Evolutionary conservation across 2,329 filamentous ascomycete genomes (phyloP), one percentile per base, ranked within the genome.

Genomic region (Venturia carpophila): DNA sequence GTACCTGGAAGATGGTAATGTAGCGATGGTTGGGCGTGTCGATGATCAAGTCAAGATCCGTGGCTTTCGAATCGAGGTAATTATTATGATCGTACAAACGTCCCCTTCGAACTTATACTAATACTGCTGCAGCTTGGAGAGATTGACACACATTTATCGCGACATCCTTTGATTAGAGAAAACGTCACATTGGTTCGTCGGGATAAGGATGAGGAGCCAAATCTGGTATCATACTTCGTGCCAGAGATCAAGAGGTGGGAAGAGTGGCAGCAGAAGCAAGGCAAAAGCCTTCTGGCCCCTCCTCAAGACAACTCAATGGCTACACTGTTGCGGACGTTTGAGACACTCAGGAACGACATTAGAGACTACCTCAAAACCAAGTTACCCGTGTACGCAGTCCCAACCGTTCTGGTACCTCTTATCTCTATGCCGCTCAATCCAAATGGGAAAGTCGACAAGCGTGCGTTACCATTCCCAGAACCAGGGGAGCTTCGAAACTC

Each of bases 11-110:
- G 82, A 85, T 56, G 91, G 90, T 43, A 87, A 88, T 68, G 88
- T 91, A 13, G 88, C 89, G 71, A 90, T 87, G 72, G 87, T 89
- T 11, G 93, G 93, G 27, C 83, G 94, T 66, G 87, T 86, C 30
- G 93, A 97, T 72, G 84, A 88, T 69, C 93, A 97, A 74, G 90
- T 97, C 79, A 99, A 97, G 80, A 93, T 97, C 69, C 88, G 94
- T 67, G 93, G 93, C 1, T 97, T 97, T 82, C 84, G 93, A 67
- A 96, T 99, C 69, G 94, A 99, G 77, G 47, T 27, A 52, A 15
- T 3, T 10, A 52, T 27, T 27, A 1, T 27, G 21, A 1, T 27
- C 10, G 21, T 10, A 52, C 7, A 11, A 27, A 13, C 7, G 1
- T 10, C 6, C 1, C 21, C 13, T 27, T 52, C 13, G 21, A 21